Evolutionary conservation across 202 grass and related monocot species (phyloP).

Genomic region (Bolboschoenoplectus hybrid): DNA sequence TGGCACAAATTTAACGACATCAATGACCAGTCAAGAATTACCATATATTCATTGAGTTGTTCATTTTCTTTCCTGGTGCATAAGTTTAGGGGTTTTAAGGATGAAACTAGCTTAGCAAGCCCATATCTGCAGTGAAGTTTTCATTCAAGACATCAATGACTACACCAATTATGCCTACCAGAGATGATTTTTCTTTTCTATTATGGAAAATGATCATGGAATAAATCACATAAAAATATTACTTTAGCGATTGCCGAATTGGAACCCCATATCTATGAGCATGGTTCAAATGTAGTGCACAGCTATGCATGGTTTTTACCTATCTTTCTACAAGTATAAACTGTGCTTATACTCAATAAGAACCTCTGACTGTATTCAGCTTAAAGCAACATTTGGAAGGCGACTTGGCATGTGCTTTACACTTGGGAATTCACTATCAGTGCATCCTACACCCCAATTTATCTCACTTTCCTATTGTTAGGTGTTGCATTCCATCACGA

Average conservation of each 20-base stretch:
- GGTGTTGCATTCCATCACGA: neutral
- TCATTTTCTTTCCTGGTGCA: neutral
- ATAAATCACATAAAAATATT: neutral
- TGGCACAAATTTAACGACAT: neutral
- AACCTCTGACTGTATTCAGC: neutral
- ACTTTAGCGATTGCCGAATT: neutral
- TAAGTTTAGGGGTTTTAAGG: neutral
- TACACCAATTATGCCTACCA: neutral
- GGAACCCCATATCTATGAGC: neutral
- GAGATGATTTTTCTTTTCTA: too few species aligned
- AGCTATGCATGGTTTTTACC: neutral
- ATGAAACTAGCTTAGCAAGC: neutral
- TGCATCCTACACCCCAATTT: neutral
- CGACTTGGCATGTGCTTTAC: neutral
- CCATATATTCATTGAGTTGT: neutral
- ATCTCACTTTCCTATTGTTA: neutral
- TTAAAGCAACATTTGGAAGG: neutral
- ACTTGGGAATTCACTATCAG: neutral
- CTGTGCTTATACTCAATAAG: neutral
- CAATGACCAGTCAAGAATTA: too few species aligned
- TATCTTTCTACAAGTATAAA: neutral
- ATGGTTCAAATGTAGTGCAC: neutral
- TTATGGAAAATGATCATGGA: neutral
- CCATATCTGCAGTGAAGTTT: neutral
- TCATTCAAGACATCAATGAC: neutral